A percentile compares a stretch with the other conserved stretches of the same genome.
Conservation (phyloP, 768 basidiomycete genomes). For the Termitomyces sp. region DNA sequence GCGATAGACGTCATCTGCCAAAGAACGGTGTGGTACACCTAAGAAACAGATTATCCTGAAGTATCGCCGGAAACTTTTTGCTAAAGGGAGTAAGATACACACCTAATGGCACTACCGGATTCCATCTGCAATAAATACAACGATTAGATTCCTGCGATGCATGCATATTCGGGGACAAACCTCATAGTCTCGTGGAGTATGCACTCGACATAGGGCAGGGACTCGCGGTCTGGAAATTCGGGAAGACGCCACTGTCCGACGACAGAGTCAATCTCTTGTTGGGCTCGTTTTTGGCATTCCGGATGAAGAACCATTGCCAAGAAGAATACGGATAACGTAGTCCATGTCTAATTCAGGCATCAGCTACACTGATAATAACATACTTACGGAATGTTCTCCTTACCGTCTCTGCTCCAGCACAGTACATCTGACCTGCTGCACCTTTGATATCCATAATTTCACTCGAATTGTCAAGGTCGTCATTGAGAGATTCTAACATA, state of each 20-base stretch:
- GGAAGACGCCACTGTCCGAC: neutral
- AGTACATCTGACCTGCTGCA: conserved; percentile 15
- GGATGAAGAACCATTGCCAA: conserved; percentile 1
- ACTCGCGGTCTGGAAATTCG: conserved; percentile 1
- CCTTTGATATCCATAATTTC: conserved; percentile 15
- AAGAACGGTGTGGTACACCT: neutral
- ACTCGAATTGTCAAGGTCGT: neutral
- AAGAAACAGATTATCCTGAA: neutral
- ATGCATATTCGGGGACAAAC: conserved; percentile 6
- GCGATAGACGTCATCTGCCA: neutral
- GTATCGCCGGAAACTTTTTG: neutral
- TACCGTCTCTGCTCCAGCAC: conserved; percentile 34
- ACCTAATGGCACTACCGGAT: neutral
- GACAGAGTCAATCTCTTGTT: conserved; percentile 1
- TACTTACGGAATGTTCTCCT: neutral
- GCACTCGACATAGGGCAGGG: neutral
- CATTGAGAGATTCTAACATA: conserved; percentile 11
- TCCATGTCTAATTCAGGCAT: conserved; percentile 21
- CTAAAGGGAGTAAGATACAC: conserved; percentile 3
- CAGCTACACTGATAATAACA: too few relatives aligned
- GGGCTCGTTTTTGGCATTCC: conserved; percentile 2
- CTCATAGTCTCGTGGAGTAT: neutral
- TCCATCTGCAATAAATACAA: neutral
- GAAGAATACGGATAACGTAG: conserved; percentile 22
- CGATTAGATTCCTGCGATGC: neutral